A percentile compares a stretch with the other conserved stretches of the same genome.
phyloP scores from a whole-genome alignment of 2,329 filamentous ascomycete species.

The Claviceps sp. region DNA sequence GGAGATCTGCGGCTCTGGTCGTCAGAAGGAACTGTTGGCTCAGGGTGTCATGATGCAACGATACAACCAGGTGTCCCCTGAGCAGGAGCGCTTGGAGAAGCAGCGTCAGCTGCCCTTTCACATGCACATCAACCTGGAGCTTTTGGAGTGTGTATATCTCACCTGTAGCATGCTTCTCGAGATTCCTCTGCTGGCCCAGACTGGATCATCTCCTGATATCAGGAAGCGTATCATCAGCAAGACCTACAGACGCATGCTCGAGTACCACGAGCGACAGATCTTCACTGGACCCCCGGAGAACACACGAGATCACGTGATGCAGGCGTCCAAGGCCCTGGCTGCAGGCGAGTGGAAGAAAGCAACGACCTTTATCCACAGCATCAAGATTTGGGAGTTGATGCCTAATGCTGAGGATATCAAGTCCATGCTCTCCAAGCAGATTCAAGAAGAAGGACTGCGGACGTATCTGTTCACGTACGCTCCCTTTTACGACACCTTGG shows the following conservation, averaged over 20 bases:
- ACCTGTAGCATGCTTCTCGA: constrained; percentile 99
- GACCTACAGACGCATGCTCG: constrained; percentile 96
- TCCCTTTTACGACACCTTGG: constrained; percentile 95
- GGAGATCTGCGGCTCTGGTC: constrained; percentile 93
- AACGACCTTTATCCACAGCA: constrained; percentile 82
- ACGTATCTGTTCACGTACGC: constrained; percentile 99
- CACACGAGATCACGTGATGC: constrained; percentile 98
- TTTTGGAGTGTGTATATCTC: constrained; percentile 95
- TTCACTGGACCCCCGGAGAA: constrained; percentile 98
- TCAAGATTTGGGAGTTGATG: constrained; percentile 99
- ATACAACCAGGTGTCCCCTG: constrained; percentile 88
- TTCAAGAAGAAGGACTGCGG: constrained; percentile 94
- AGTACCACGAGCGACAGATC: constrained; percentile 98
- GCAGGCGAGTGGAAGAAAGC: constrained; percentile 98
- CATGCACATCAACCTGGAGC: constrained; percentile 99
- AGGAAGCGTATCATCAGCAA: constrained; percentile 98
- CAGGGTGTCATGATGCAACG: constrained; percentile 98
- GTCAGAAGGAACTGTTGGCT: constrained; percentile 94
- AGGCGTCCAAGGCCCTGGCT: constrained; percentile 91
- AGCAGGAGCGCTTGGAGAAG: constrained; percentile 94
- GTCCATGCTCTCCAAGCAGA: constrained; percentile 91
- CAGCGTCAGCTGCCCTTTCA: constrained; percentile 98
- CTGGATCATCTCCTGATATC: constrained; percentile 89
- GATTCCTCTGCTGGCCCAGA: constrained; percentile 92
- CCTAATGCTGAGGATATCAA: constrained; percentile 88